phyloP scores from a whole-genome alignment of 352 stramenopile species.

The Phytophthora fragariaefolia region DNA sequence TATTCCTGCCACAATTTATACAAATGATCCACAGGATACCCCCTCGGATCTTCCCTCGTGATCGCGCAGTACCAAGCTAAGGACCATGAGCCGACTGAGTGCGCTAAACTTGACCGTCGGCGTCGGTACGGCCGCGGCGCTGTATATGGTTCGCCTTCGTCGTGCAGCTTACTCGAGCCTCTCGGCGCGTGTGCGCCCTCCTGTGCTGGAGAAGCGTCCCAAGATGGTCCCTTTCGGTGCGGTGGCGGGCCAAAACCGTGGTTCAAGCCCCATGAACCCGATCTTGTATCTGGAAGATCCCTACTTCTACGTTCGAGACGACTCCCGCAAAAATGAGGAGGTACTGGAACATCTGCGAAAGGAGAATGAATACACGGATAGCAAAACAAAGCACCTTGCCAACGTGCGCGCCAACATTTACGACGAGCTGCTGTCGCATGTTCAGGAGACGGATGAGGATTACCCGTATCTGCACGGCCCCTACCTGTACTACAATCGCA shows the following conservation, averaged over 20 bases:
- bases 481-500: conserved; percentile 91
- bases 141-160: conserved; percentile 65
- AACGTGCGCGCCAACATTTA: conserved; percentile 91
- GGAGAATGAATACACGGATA: conserved; percentile 95
- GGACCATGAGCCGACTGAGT: conserved; percentile 63
- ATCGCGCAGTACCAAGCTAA: too few relatives aligned
- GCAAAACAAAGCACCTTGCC: conserved; percentile 87
- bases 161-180: conserved; percentile 68
- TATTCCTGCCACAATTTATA: too few relatives aligned
- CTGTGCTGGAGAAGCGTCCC: conserved; percentile 69
- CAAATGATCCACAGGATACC: too few relatives aligned
- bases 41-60: too few relatives aligned
- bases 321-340: conserved; percentile 91
- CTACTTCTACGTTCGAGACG: conserved; percentile 96
- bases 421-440: conserved; percentile 91
- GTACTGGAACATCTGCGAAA: conserved; percentile 92
- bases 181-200: conserved; percentile 48
- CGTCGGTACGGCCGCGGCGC: conserved; percentile 56
- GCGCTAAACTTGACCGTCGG: conserved; percentile 62
- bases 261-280: conserved; percentile 89
- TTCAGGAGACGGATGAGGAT: conserved; percentile 90
- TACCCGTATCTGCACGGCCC: conserved; percentile 82
- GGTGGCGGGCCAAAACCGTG: conserved; percentile 81
- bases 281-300: conserved; percentile 91
- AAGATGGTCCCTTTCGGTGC: conserved; percentile 88